Evolutionary conservation across 2,329 filamentous ascomycete species (phyloP), one percentile per base, ranked within the genome.

Genomic region (Penicillium hesseltinei): DNA sequence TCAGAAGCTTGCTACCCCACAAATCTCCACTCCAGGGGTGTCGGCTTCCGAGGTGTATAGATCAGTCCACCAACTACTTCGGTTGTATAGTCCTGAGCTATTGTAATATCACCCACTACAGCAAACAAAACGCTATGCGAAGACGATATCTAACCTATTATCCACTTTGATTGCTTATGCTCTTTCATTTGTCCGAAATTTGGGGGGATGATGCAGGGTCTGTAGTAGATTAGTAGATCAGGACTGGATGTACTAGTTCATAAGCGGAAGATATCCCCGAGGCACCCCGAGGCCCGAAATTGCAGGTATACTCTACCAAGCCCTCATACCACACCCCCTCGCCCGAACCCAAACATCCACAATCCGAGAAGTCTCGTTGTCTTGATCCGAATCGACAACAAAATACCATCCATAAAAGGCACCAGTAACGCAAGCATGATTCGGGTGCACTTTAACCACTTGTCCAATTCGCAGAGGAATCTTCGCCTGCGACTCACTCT

Each of bases 391-490:
- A 72, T 93, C 89, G 2, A 92, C 84, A 35, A 93, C 77, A 21
- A 91, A 76, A 74, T 91, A 94, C 81, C 85, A 90, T 2, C 82
- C 85, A 74, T 87, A 90, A 29, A 84, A 83, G 0, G 86, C 86
- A 0, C 88, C 87, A 1, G 89, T 84, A 64, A 93, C 88, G 70
- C 90, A 94, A 36, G 89, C 85, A 75, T 94, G 90, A 66, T 93
- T 93, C 0, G 90, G 89, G 85, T 88, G 92, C 8, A 93, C 77
- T 56, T 85, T 79, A 27, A 92, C 74, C 66, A 85, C 84, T 68
- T 91, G 83, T 0, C 90, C 89, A 33, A 90, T 77, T 2, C 72
- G 61, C 56, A 91, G 69, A 46, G 75, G 69, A 47, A 81, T 73
- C n/a, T 77, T 71, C 29, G 62, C 62, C 1, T 69, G 54, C 39